Conservation (phyloP, 1,284 basidiomycete genomes). For the Cronartium quercuum region DNA sequence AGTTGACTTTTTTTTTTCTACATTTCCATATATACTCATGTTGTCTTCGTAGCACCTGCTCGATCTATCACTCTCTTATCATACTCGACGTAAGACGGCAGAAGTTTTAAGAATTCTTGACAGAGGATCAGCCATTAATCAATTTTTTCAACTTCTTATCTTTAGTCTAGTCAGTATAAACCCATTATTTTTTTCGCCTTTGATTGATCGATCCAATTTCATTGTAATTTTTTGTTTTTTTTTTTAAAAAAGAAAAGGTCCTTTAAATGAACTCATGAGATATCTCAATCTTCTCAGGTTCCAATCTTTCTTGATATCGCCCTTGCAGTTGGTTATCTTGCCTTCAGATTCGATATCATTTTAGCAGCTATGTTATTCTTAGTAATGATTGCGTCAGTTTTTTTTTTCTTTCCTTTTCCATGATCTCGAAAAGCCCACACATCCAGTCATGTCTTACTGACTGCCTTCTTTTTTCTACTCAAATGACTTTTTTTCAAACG, state of each 20-base stretch:
- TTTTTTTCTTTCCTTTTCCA: neutral
- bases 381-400: slow-evolving; percentile 34
- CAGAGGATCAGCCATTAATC: slow-evolving; percentile 57
- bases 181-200: slow-evolving; percentile 48
- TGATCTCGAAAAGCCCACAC: too few species aligned
- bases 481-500: slow-evolving; percentile 46
- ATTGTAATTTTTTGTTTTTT: neutral
- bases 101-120: slow-evolving; percentile 64
- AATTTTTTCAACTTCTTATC: slow-evolving; percentile 33
- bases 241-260: neutral
- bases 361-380: slow-evolving; percentile 24
- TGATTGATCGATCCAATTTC: neutral
- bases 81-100: slow-evolving; percentile 64
- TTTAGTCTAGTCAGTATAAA: slow-evolving; percentile 25
- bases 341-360: slow-evolving; percentile 30
- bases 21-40: neutral
- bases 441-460: too few species aligned
- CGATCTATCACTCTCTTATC: slow-evolving; percentile 71
- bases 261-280: neutral
- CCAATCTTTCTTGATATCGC: slow-evolving; percentile 36
- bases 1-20: slow-evolving; percentile 13
- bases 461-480: too few species aligned
- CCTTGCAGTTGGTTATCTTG: slow-evolving; percentile 34
- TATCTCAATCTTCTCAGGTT: slow-evolving; percentile 3
- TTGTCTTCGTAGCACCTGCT: slow-evolving; percentile 42